These are phyloP conservation scores for Dactylonectria macrodidyma DNA, from an alignment of 2,329 filamentous ascomycete species.

Conservation along the genomic window DNA sequence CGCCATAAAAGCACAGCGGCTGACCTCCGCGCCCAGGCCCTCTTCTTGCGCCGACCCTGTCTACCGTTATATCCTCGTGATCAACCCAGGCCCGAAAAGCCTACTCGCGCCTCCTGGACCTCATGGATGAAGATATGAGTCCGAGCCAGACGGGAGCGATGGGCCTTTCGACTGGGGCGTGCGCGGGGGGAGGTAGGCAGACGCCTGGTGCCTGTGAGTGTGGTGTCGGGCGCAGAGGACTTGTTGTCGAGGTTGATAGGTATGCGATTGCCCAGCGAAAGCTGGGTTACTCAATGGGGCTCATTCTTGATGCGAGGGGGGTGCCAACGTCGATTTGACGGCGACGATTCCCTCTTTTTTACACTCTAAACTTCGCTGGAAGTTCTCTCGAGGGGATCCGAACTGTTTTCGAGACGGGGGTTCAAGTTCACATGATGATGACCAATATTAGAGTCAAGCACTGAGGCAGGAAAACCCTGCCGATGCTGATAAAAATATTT, in stretches of 20 bases:
- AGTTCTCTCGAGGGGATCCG: constrained; percentile 52
- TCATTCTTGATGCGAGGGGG: constrained; percentile 99
- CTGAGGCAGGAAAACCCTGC: constrained; percentile 72
- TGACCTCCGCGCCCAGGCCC: constrained; percentile 78
- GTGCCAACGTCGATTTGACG: constrained; percentile 44
- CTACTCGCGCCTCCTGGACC: constrained; percentile 56
- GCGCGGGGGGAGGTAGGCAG: constrained; percentile 58
- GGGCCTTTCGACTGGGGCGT: constrained; percentile 22
- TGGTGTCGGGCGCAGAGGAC: constrained; percentile 66
- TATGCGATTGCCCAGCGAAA: constrained; percentile 90
- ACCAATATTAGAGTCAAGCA: constrained; percentile 98
- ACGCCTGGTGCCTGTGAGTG: constrained; percentile 64
- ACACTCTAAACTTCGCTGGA: constrained; percentile 60
- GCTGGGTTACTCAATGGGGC: constrained; percentile 99
- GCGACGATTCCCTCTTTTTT: constrained; percentile 47
- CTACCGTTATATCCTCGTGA: constrained; percentile 61
- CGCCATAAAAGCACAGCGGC: constrained; percentile 99
- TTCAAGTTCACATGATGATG: constrained; percentile 90
- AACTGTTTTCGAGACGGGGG: constrained; percentile 34
- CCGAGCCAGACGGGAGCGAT: constrained; percentile 58
- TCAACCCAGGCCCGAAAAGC: constrained; percentile 4
- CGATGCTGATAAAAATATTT: constrained; percentile 51
- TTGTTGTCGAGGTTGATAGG: constrained; percentile 97
- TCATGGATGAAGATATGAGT: constrained; percentile 92
- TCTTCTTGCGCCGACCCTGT: constrained; percentile 59